These are phyloP conservation scores for Capronia coronata DNA, from an alignment of 2,329 filamentous ascomycete species.

Conservation along the genomic window DNA sequence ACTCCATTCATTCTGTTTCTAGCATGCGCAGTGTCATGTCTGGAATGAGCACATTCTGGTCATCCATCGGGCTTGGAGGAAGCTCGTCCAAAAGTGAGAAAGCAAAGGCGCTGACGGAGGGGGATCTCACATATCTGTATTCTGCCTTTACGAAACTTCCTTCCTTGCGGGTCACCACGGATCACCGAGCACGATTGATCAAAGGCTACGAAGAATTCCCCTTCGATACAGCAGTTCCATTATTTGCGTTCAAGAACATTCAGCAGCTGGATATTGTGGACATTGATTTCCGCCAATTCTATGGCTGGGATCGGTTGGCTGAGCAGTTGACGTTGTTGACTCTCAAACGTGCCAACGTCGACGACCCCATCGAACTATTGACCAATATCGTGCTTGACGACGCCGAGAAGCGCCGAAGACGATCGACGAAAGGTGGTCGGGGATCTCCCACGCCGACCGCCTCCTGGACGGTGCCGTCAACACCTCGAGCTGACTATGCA, in stretches of 20 bases:
- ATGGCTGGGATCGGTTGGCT: conserved; percentile 89
- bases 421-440: conserved; percentile 66
- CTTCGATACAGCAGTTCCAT: conserved; percentile 90
- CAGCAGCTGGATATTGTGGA: conserved; percentile 90
- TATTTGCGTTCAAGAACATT: conserved; percentile 96
- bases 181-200: conserved; percentile 84
- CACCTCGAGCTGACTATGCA: conserved; percentile 58
- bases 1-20: conserved; percentile 90
- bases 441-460: conserved; percentile 64
- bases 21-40: conserved; percentile 97
- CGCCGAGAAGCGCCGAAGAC: conserved; percentile 81
- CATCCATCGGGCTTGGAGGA: conserved; percentile 73
- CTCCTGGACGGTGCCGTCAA: conserved; percentile 57
- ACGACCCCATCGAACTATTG: conserved; percentile 83
- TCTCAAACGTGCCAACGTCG: conserved; percentile 76
- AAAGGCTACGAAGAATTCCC: conserved; percentile 95
- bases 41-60: conserved; percentile 89
- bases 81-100: conserved; percentile 78
- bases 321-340: conserved; percentile 87
- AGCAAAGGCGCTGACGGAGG: conserved; percentile 75
- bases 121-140: conserved; percentile 91
- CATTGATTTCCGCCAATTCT: conserved; percentile 94
- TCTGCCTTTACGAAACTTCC: conserved; percentile 98
- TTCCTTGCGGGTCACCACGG: conserved; percentile 80
- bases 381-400: conserved; percentile 94